Percentiles rank a stretch among this genome's conserved stretches.
These are phyloP conservation scores for Pigoraptor vietnamica DNA, from an alignment of 78 protist genomes.

Conservation along the genomic window DNA sequence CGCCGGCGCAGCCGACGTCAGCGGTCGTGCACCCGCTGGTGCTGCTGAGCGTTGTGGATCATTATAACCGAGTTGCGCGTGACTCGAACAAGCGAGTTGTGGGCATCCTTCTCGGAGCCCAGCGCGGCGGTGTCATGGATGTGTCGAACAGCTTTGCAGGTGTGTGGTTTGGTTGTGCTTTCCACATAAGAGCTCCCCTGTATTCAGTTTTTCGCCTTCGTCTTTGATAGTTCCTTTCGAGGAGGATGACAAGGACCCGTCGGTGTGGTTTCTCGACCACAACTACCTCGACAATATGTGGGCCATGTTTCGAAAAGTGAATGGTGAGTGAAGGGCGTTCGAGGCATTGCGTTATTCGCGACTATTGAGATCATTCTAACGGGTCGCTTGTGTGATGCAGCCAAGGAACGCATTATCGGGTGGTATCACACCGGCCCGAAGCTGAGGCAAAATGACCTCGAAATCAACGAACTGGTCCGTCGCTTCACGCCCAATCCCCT, in stretches of 20 bases:
- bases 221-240: slow-evolving; percentile 97
- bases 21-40: slow-evolving; percentile 92
- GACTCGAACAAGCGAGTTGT: slow-evolving; percentile 77
- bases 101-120: slow-evolving; percentile 87
- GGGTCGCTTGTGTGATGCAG: slow-evolving; percentile 36
- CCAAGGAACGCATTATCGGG: slow-evolving; percentile 89
- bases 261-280: slow-evolving; percentile 92
- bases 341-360: background rate
- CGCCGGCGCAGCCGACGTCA: background rate
- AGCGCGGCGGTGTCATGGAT: slow-evolving; percentile 64
- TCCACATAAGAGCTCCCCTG: no score
- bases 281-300: slow-evolving; percentile 86
- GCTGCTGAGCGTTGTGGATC: slow-evolving; percentile 90
- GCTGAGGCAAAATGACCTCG: slow-evolving; percentile 79
- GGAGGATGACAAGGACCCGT: slow-evolving; percentile 81
- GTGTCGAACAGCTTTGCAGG: slow-evolving; percentile 82
- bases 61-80: slow-evolving; percentile 64
- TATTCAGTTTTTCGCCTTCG: no score
- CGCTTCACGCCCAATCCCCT: slow-evolving; percentile 75
- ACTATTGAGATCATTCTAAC: background rate
- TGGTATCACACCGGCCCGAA: slow-evolving; percentile 98
- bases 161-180: no score
- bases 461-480: slow-evolving; percentile 78
- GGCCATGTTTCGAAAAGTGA: slow-evolving; percentile 61
- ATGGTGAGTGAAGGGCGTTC: background rate